A percentile compares a stretch with the other conserved stretches of the same genome.
phyloP scores from a whole-genome alignment of 768 basidiomycete genomes.

The Tricholoma hemisulphureum region DNA sequence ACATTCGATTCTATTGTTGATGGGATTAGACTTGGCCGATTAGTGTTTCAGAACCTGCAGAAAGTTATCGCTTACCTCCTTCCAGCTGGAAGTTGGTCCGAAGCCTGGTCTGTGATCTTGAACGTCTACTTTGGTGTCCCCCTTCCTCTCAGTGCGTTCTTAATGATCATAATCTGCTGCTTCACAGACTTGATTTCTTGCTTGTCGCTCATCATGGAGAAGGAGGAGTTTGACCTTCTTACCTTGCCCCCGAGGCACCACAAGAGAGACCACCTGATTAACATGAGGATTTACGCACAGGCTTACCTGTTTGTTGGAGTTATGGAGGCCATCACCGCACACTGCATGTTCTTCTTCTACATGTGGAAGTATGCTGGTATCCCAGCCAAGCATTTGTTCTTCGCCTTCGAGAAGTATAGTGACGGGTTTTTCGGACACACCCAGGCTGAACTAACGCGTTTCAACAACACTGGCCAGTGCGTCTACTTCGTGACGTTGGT shows the following conservation, averaged over 20 bases:
- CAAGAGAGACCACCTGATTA: slow-evolving; percentile 19
- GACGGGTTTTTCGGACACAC: slow-evolving; percentile 36
- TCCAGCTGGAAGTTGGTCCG: slow-evolving; percentile 55
- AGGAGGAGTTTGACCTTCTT: slow-evolving; percentile 20
- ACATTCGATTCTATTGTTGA: slow-evolving; percentile 58
- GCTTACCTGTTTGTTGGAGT: slow-evolving; percentile 15
- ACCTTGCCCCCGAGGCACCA: slow-evolving; percentile 18
- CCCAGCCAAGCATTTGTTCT: slow-evolving; percentile 35
- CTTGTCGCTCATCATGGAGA: slow-evolving; percentile 18
- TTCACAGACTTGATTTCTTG: slow-evolving; percentile 17
- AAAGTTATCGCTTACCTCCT: slow-evolving; percentile 44
- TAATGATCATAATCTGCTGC: slow-evolving; percentile 18
- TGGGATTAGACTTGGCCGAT: slow-evolving; percentile 56
- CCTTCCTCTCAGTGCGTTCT: slow-evolving; percentile 45
- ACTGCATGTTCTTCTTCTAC: slow-evolving; percentile 35
- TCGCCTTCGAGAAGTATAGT: slow-evolving; percentile 40
- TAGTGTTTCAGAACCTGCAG: slow-evolving; percentile 56
- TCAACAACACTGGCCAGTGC: slow-evolving; percentile 44
- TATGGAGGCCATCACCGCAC: slow-evolving; percentile 16
- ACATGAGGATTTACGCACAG: slow-evolving; percentile 17
- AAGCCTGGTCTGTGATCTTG: slow-evolving; percentile 52
- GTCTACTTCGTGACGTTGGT: slow-evolving; percentile 35
- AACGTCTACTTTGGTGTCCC: slow-evolving; percentile 60
- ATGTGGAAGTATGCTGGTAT: slow-evolving; percentile 37
- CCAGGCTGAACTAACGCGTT: slow-evolving; percentile 24